A percentile compares a stretch with the other conserved stretches of the same genome.
Conservation (phyloP, 257 asterid genomes). For the Dorcoceras hygrometricum region DNA sequence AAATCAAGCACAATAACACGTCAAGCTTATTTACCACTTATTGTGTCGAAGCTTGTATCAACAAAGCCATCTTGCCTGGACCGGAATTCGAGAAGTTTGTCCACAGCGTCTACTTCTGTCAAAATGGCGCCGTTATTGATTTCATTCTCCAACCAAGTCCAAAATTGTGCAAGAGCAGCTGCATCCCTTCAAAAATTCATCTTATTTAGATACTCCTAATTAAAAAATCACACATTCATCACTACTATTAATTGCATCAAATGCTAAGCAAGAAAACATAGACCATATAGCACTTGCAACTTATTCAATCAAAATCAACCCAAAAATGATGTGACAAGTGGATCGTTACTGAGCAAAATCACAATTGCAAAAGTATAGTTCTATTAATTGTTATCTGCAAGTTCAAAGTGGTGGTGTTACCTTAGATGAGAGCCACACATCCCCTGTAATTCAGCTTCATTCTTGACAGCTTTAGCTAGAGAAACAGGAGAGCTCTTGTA, state of each 20-base stretch:
- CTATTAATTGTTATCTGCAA: not conserved
- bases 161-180: conserved; percentile 89
- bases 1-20: conserved; percentile 17
- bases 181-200: conserved; percentile 65
- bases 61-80: conserved; percentile 80
- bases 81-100: conserved; percentile 86
- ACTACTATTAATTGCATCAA: conserved; percentile 1
- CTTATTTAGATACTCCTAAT: conserved; percentile 15
- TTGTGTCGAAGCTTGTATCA: conserved; percentile 93
- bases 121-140: conserved; percentile 45
- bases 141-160: conserved; percentile 96
- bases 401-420: conserved; percentile 33
- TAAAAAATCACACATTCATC: conserved; percentile 1
- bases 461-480: conserved; percentile 86
- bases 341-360: conserved; percentile 2
- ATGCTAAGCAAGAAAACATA: not conserved
- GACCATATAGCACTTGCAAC: not conserved
- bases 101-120: conserved; percentile 82
- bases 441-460: conserved; percentile 90
- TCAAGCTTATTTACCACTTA: conserved; percentile 66
- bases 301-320: not conserved
- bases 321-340: not conserved
- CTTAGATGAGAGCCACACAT: conserved; percentile 88
- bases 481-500: conserved; percentile 77
- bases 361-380: conserved; percentile 11